Base-by-base conservation (phyloP, 2,329 filamentous ascomycete species). In the Colletotrichum cereale region DNA sequence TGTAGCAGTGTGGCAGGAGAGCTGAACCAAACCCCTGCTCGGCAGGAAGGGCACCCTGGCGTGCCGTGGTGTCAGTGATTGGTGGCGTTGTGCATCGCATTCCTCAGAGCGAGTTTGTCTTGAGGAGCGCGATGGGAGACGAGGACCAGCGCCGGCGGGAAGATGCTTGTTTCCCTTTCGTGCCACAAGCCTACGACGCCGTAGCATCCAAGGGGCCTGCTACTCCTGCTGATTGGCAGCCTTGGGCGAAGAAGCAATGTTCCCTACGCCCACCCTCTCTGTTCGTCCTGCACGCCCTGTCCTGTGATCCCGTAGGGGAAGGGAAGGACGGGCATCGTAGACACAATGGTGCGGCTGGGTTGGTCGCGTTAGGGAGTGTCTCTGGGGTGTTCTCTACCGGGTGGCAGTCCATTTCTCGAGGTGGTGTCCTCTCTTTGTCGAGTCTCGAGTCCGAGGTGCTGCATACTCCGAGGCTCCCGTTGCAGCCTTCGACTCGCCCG, bases 151-250 rank as follows among this genome's bases (percentile, higher is more conserved):
- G 47, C 29, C 42, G 62, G 52, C 57, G 47, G 5, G 36, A 63
- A 67, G 67, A 58, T 60, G 58, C 68, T 58, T 71, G 52, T 67
- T 63, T 57, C 24, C 44, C 58, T 56, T 38, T 42, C 24, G 65
- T 60, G 47, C 36, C 68, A 63, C 68, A 34, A 53, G 58, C 65
- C 42, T 34, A 58, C 50, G 44, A 29, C 36, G 29, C 29, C 29
- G 24, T 34, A 7, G 44, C 31, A 53, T 52, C 50, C 58, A 16
- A 12, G 10, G 18, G 31, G 44, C 31, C 50, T 34, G 2, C 8
- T 16, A 21, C 34, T 47, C 8, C 16, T 42, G 52, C 58, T 68
- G 21, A 71, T 68, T 71, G 68, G 68, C 14, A 34, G 44, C 24
- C 29, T 52, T 29, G 57, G 16, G 1, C 29, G 40, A 71, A 63